Percentiles rank a stretch among this genome's conserved stretches.
phyloP scores from a whole-genome alignment of 2,329 filamentous ascomycete species.

The Diaporthe australafricana region DNA sequence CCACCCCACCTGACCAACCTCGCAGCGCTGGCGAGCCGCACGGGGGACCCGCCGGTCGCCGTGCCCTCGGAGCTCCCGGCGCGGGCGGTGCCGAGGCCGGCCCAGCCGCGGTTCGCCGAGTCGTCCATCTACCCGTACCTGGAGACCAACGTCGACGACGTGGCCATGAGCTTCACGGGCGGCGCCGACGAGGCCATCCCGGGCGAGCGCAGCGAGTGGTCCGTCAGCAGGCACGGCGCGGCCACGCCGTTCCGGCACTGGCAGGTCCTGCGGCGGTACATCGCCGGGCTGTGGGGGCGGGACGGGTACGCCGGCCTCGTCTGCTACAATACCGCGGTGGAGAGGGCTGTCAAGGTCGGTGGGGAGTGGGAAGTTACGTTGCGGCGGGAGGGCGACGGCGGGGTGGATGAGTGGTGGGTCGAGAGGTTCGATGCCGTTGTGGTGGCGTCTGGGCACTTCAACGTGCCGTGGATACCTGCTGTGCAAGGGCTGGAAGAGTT shows the following conservation, averaged over 20 bases:
- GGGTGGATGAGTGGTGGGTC: slow-evolving; percentile 69
- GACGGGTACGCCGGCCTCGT: slow-evolving; percentile 65
- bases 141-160: slow-evolving; percentile 71
- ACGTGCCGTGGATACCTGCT: slow-evolving; percentile 63
- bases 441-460: slow-evolving; percentile 69
- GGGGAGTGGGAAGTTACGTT: slow-evolving; percentile 66
- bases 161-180: slow-evolving; percentile 68
- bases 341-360: slow-evolving; percentile 63
- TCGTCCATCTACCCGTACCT: slow-evolving; percentile 61
- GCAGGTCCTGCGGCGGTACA: slow-evolving; percentile 65
- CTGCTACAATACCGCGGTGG: slow-evolving; percentile 70
- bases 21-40: slow-evolving; percentile 58
- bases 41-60: slow-evolving; percentile 59
- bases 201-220: slow-evolving; percentile 51
- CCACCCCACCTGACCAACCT: slow-evolving; percentile 58
- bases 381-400: slow-evolving; percentile 49
- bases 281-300: slow-evolving; percentile 62
- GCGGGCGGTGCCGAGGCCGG: slow-evolving; percentile 53
- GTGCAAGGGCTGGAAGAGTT: slow-evolving; percentile 62
- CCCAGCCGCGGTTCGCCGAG: slow-evolving; percentile 63
- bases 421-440: slow-evolving; percentile 70
- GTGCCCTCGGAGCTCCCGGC: slow-evolving; percentile 62
- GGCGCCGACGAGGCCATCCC: slow-evolving; percentile 60
- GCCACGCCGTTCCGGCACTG: slow-evolving; percentile 73
- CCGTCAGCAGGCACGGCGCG: slow-evolving; percentile 61